Percentiles rank a stretch among this genome's conserved stretches.
Evolutionary conservation across 2,329 filamentous ascomycete genomes (phyloP).

Genomic region (Fusarium sp.): DNA sequence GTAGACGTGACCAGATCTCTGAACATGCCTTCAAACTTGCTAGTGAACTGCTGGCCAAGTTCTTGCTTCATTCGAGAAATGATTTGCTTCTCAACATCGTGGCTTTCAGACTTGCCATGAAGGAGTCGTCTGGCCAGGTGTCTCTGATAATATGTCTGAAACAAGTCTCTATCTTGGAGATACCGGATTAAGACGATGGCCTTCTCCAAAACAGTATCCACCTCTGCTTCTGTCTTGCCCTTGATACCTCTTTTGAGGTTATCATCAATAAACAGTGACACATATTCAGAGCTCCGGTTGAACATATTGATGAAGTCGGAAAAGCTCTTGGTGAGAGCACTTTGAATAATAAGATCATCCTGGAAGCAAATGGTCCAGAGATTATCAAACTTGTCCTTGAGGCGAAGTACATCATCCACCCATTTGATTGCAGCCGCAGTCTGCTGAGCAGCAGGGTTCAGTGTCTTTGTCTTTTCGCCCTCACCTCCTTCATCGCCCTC

Average conservation of each 20-base stretch:
- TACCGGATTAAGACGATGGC: conserved; percentile 90
- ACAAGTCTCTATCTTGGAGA: conserved; percentile 90
- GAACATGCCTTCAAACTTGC: conserved; percentile 97
- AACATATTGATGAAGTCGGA: conserved; percentile 96
- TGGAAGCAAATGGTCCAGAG: conserved; percentile 80
- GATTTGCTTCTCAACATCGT: conserved; percentile 94
- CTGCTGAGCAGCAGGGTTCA: conserved; percentile 74
- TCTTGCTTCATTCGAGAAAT: conserved; percentile 97
- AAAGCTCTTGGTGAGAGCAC: conserved; percentile 86
- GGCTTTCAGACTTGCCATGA: conserved; percentile 88
- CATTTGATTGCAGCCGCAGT: conserved; percentile 91
- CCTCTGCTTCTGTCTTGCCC: conserved; percentile 88
- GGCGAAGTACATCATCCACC: conserved; percentile 87
- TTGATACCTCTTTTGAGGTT: conserved; percentile 94
- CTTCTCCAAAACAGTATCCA: conserved; percentile 87
- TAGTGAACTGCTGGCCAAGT: conserved; percentile 91
- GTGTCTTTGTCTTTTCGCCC: conserved; percentile 50
- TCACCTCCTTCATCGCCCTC: conserved; percentile 61
- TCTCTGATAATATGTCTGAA: conserved; percentile 98
- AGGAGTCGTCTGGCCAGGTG: conserved; percentile 89
- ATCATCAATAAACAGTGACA: conserved; percentile 97
- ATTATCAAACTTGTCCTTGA: conserved; percentile 91
- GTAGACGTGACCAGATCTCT: conserved; percentile 91
- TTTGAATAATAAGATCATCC: conserved; percentile 81
- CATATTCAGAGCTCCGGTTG: conserved; percentile 84